Evolutionary conservation across 371 early-diverging fungal genomes (phyloP), one percentile per base, ranked within the genome.

Genomic region (Syncephalastrum contaminatum): DNA sequence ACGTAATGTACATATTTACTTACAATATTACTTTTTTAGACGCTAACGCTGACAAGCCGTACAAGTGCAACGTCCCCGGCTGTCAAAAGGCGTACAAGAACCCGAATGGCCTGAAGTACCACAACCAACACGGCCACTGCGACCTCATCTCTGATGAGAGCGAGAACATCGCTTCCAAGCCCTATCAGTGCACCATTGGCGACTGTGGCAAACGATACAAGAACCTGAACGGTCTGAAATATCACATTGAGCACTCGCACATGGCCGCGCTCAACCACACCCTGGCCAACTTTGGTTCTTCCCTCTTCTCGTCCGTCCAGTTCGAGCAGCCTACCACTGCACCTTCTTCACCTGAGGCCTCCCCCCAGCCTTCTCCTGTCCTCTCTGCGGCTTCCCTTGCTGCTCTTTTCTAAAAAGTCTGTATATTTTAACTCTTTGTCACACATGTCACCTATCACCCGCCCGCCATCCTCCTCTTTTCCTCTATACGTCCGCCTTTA

Each of bases 31-130:
- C 54, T 41, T 58, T 42, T 48, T 16, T 48, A 61, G 67, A 67
- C 53, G 27, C 60, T 8, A 72, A 73, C 43, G 72, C 72, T 6
- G 88, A 88, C 58, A 89, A 88, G 72, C 92, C 91, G 18, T 87
- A 90, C 79, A 86, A 88, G 22, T 97, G 98, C 73, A 77, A 86
- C n/a, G 83, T 95, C 8, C 67, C 71, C 13, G 92, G 90, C n/a
- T 99, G 99, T 70, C 91, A 91, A 56, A 98, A 96, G 72, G 84
- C 91, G 20, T 99, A 99, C 83, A 99, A 98, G 80, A 99, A 99
- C 77, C 87, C 94, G 40, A 98, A 98, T 63, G 99, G 99, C 19
- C 83, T 99, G 44, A 95, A 96, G 71, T 97, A 97, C 75, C 98
- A 97, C 69, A 88, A 91, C 58, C 84, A 86, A 61, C 94, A 93